These are phyloP conservation scores for Claviceps lovelessii DNA, from an alignment of 2,329 filamentous ascomycete genomes.

Conservation along the genomic window DNA sequence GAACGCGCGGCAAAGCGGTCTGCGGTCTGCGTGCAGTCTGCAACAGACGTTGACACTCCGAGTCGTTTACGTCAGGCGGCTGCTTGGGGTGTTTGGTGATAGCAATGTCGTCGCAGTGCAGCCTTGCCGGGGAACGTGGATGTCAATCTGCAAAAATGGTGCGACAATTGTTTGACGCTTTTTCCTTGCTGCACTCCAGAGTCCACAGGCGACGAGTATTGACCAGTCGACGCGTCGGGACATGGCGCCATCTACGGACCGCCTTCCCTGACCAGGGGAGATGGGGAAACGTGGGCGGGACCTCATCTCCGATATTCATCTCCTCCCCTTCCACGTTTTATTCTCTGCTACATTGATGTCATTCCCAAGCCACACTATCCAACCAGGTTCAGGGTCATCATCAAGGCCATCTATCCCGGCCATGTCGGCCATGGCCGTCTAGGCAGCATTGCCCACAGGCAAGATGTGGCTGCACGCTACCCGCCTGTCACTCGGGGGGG, in stretches of 20 bases:
- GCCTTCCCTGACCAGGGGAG: background rate
- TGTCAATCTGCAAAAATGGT: background rate
- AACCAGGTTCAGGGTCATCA: too few species aligned
- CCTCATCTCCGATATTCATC: too few species aligned
- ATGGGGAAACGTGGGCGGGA: too few species aligned
- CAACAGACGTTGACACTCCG: background rate
- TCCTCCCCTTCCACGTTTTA: background rate
- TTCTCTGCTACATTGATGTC: background rate
- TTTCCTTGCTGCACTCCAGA: background rate
- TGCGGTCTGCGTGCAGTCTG: background rate
- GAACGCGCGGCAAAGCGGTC: background rate
- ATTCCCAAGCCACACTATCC: background rate
- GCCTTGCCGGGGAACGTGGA: background rate
- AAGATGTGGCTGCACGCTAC: background rate
- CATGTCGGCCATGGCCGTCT: background rate
- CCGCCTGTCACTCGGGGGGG: background rate
- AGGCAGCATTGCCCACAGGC: background rate
- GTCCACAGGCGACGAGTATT: background rate
- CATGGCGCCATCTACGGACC: too few species aligned
- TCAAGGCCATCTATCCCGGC: background rate
- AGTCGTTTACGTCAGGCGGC: slow-evolving; percentile 1
- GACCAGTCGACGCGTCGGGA: background rate
- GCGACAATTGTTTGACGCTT: background rate
- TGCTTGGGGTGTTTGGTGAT: slow-evolving; percentile 1
- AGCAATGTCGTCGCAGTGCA: slow-evolving; percentile 1